Percentiles rank a stretch among this genome's conserved stretches.
phyloP scores from a whole-genome alignment of 139 green algal genomes.

The Eudorina sp. region DNA sequence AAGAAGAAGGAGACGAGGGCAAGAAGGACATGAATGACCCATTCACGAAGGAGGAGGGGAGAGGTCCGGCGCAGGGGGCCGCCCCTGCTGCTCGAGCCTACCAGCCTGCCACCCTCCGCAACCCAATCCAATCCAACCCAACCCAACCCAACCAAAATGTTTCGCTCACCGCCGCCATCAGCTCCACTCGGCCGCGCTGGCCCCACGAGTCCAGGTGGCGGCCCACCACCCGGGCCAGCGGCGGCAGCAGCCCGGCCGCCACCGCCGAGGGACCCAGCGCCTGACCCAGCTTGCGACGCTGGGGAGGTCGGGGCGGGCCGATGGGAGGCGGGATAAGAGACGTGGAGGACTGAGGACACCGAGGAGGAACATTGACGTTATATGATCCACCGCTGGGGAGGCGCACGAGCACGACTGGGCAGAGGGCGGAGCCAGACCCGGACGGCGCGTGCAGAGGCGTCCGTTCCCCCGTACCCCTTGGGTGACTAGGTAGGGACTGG shows the following conservation, averaged over 20 bases:
- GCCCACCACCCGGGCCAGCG: neutral
- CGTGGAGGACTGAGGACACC: no score
- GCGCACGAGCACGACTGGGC: neutral
- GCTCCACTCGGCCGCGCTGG: neutral
- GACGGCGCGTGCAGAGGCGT: no score
- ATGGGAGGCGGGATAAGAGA: neutral
- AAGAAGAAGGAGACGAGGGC: no score
- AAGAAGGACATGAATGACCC: no score
- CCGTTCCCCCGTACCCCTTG: neutral
- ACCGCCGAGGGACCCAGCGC: constrained; percentile 1
- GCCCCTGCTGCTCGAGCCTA: no score
- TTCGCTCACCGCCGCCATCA: neutral
- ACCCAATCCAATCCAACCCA: neutral
- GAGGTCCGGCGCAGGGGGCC: no score
- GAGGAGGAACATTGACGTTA: no score
- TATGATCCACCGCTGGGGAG: neutral
- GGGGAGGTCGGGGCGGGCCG: neutral
- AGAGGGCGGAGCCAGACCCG: neutral
- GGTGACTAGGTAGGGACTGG: no score
- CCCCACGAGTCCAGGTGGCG: constrained; percentile 28
- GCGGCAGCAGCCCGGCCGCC: neutral
- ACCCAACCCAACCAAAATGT: neutral
- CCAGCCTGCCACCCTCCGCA: no score
- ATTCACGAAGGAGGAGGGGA: no score
- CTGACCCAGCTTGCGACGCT: constrained; percentile 11